Percentiles rank a stretch among this genome's conserved stretches.
These are phyloP conservation scores for Clausena lansium DNA, from an alignment of 345 rosid genomes.

Conservation along the genomic window DNA sequence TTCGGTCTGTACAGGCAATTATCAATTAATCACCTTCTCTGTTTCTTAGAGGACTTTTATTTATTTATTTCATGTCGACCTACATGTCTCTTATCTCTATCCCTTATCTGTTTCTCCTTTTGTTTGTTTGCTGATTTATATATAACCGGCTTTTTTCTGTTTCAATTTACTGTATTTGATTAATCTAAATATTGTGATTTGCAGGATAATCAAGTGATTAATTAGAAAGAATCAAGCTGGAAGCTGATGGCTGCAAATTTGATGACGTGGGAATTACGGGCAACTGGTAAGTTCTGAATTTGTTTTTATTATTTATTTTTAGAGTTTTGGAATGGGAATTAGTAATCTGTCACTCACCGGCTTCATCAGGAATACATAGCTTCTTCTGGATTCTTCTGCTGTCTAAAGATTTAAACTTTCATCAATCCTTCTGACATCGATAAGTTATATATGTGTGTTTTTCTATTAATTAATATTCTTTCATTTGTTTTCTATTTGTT, in stretches of 20 bases:
- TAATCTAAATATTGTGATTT: background rate
- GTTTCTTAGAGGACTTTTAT: background rate
- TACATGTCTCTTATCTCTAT: background rate
- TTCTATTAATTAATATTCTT: background rate
- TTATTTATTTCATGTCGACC: background rate
- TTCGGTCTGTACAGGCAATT: background rate
- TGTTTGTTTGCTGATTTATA: background rate
- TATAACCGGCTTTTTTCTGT: background rate
- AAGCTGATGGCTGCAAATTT: background rate
- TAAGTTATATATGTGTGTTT: background rate
- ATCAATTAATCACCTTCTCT: background rate
- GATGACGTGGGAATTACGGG: background rate
- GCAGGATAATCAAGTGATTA: slow-evolving; percentile 26
- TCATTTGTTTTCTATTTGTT: background rate
- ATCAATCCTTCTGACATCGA: background rate
- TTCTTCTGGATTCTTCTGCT: background rate
- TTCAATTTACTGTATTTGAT: background rate
- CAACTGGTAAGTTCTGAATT: background rate
- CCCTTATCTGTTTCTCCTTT: background rate
- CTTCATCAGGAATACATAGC: background rate
- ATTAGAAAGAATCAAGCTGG: background rate
- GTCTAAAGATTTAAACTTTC: background rate
- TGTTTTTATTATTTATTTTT: background rate
- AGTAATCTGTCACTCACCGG: background rate
- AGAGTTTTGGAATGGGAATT: background rate